These are phyloP conservation scores for Pythium insidiosum DNA, from an alignment of 352 stramenopile genomes.

Conservation along the genomic window DNA sequence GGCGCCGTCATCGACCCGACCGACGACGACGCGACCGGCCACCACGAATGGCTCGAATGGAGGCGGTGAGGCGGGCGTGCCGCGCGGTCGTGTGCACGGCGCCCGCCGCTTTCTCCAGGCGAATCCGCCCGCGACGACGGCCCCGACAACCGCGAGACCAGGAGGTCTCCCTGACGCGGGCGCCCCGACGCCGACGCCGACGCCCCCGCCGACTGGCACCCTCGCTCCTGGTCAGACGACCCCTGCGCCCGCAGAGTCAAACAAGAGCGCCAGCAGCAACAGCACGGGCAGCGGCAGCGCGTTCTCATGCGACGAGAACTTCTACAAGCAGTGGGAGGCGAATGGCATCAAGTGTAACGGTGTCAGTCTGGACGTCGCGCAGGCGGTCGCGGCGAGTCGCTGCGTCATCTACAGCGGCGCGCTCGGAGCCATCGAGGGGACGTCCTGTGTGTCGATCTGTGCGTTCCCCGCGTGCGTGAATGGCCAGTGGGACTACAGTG, in stretches of 20 bases:
- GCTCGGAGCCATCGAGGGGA: constrained; percentile 31
- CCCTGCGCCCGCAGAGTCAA: constrained; percentile 1
- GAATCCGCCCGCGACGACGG: constrained; percentile 4
- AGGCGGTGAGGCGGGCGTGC: no score
- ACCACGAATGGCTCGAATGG: constrained; percentile 1
- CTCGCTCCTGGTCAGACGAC: no score
- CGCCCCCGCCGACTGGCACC: constrained; percentile 7
- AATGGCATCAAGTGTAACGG: constrained; percentile 54
- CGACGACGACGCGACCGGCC: constrained; percentile 15
- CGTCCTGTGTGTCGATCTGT: constrained; percentile 72
- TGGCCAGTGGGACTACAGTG: constrained; percentile 48
- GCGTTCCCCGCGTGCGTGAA: constrained; percentile 63
- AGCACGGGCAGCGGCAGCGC: constrained; percentile 11
- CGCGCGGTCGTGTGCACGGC: no score
- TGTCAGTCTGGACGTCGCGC: constrained; percentile 33
- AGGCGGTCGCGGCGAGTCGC: constrained; percentile 34
- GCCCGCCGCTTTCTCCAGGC: no score
- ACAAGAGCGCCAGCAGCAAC: constrained; percentile 6
- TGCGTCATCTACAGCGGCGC: constrained; percentile 79
- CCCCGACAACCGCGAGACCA: constrained; percentile 1
- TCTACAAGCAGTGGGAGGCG: constrained; percentile 72
- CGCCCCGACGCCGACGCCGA: constrained; percentile 3
- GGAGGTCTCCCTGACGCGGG: no score
- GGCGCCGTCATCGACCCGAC: constrained; percentile 3
- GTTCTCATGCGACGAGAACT: constrained; percentile 65